phyloP scores from a whole-genome alignment of 2,329 filamentous ascomycete genomes.

The Nemania serpens region DNA sequence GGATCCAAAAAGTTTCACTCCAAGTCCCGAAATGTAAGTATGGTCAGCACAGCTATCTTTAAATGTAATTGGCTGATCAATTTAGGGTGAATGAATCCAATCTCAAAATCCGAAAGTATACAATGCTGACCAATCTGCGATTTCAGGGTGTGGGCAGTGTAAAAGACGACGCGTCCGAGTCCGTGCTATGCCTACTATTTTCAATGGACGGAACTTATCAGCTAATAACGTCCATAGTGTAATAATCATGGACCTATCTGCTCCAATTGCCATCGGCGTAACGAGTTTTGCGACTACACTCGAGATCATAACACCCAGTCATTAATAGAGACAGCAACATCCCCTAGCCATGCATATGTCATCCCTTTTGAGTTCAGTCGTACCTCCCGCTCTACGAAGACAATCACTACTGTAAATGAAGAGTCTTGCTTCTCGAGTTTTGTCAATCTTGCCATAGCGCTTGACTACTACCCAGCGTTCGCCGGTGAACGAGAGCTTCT shows the following conservation, averaged over 20 bases:
- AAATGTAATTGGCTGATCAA: slow-evolving; percentile 17
- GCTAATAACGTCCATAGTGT: slow-evolving; percentile 24
- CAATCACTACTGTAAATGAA: background rate
- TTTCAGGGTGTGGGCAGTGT: slow-evolving; percentile 24
- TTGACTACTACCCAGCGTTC: slow-evolving; percentile 1
- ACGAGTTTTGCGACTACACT: slow-evolving; percentile 31
- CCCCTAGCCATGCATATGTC: background rate
- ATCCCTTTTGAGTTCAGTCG: background rate
- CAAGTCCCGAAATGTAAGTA: slow-evolving; percentile 31
- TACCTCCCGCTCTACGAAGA: background rate
- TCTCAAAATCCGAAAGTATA: background rate
- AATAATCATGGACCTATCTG: slow-evolving; percentile 32
- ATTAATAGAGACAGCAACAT: background rate
- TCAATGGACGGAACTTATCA: background rate
- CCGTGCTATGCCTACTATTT: background rate
- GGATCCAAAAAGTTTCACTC: slow-evolving; percentile 28
- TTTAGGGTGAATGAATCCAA: slow-evolving; percentile 18
- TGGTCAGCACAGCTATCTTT: background rate
- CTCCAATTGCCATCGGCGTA: slow-evolving; percentile 31
- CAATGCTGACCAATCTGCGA: slow-evolving; percentile 1
- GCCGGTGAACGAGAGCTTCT: slow-evolving; percentile 14
- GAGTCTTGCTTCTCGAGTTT: background rate
- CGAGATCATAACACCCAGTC: background rate
- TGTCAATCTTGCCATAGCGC: slow-evolving; percentile 4
- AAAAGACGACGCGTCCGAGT: slow-evolving; percentile 27